Base-by-base conservation (phyloP, 2,329 filamentous ascomycete genomes). In the Ophiosphaerella herpotricha region DNA sequence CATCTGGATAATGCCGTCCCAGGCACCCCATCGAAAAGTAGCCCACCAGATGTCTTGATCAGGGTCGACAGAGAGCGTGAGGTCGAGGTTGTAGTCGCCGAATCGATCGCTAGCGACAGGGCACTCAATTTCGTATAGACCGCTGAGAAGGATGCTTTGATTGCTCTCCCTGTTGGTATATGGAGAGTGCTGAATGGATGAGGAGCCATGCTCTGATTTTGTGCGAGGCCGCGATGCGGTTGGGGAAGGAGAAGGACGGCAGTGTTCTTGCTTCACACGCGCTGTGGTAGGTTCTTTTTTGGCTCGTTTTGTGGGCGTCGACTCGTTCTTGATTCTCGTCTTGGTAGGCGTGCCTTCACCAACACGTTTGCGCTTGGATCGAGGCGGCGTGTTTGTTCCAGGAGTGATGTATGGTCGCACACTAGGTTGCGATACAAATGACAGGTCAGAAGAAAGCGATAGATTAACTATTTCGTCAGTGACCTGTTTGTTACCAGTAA, bases 1-100 rank as follows among this genome's bases (percentile, higher is more conserved):
- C 46, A 81, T 67, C 31, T 69, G 67, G n/a, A 82, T 60, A 3
- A 82, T 60, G 1, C 79, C 77, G 34, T 67, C 50, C 33, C 78
- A 67, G 7, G 74, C 46, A 0, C 75, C 76, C 4, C 80, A 67
- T 37, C 76, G 67, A 54, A 82, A 82, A 1, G 55, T 61, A 0
- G 75, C 78, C 79, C 80, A 82, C 7, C 81, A 71, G 5, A 60
- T 63, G 11, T 74, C 73, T 13, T 65, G 67, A 2, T 37, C 6
- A 29, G 39, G 3, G 26, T 62, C 52, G 2, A 11, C 31, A 34
- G 37, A 43, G 32, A 60, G 50, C 1, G 78, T 69, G 2, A 75
- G 76, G 13, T 78, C 62, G 35, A 75, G 64, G 8, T 78, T 57
- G 2, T 56, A 55, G 18, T 42, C 29, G 4, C 75, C 9, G 29